These are phyloP conservation scores for Penicillium polonicum DNA, from an alignment of 2,329 filamentous ascomycete species.

Conservation along the genomic window DNA sequence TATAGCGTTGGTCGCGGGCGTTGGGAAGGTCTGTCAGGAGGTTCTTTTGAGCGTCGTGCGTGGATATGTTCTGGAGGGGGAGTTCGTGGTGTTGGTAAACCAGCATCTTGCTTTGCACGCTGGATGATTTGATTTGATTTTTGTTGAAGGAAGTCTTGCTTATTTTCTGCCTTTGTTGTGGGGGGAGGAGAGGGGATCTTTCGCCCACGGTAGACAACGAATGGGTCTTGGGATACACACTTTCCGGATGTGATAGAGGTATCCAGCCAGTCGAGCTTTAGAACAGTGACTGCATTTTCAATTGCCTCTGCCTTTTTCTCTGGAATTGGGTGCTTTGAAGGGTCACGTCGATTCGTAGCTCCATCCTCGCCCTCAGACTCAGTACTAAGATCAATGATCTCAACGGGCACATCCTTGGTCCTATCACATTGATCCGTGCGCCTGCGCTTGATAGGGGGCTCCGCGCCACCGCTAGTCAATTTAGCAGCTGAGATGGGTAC, in stretches of 20 bases:
- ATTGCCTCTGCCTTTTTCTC: not conserved
- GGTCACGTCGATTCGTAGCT: slow-evolving; percentile 13
- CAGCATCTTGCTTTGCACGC: slow-evolving; percentile 53
- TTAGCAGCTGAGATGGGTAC: not conserved
- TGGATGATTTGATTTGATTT: slow-evolving; percentile 47
- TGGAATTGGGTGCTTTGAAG: slow-evolving; percentile 10
- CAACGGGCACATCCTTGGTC: slow-evolving; percentile 1
- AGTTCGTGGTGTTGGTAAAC: slow-evolving; percentile 15
- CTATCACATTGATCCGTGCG: slow-evolving; percentile 7
- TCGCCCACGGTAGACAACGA: slow-evolving; percentile 53
- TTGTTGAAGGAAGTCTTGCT: not conserved
- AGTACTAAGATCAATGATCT: slow-evolving; percentile 31
- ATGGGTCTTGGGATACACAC: slow-evolving; percentile 49
- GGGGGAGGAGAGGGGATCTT: slow-evolving; percentile 37
- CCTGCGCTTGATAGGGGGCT: slow-evolving; percentile 31
- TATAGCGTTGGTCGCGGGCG: slow-evolving; percentile 50
- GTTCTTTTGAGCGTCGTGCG: slow-evolving; percentile 25
- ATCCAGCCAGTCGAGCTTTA: slow-evolving; percentile 56
- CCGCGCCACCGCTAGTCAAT: not conserved
- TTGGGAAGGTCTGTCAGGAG: slow-evolving; percentile 23
- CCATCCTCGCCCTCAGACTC: slow-evolving; percentile 34
- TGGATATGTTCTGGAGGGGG: slow-evolving; percentile 11
- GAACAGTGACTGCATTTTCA: slow-evolving; percentile 46
- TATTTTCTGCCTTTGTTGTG: not conserved
- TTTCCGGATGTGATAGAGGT: slow-evolving; percentile 46